Percentiles rank a stretch among this genome's conserved stretches.
phyloP scores from a whole-genome alignment of 495 filamentous ascomycete species.

The Penicillium riverlandense region DNA sequence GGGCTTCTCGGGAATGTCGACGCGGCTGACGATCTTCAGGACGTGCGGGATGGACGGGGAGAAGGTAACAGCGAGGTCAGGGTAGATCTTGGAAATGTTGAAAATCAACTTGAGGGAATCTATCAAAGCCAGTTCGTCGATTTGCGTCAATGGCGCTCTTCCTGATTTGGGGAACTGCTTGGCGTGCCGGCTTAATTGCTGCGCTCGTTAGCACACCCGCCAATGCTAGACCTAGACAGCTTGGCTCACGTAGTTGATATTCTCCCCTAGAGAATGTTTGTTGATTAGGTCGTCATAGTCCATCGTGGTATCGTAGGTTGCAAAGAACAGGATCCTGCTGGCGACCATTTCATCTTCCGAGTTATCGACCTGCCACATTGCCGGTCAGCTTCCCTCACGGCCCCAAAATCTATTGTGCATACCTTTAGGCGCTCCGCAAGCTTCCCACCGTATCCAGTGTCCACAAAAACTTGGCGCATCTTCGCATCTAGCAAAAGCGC shows the following conservation, averaged over 20 bases:
- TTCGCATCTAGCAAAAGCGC: conserved; percentile 63
- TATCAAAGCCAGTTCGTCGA: conserved; percentile 70
- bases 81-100: conserved; percentile 71
- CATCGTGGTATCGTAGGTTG: conserved; percentile 73
- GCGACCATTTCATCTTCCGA: conserved; percentile 84
- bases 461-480: conserved; percentile 73
- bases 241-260: conserved; percentile 49
- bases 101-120: conserved; percentile 88
- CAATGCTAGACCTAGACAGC: not conserved
- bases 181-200: conserved; percentile 66
- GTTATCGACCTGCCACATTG: conserved; percentile 49
- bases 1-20: conserved; percentile 47
- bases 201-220: conserved; percentile 9
- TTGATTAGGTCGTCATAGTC: conserved; percentile 64
- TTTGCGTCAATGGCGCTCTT: conserved; percentile 41
- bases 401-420: not conserved
- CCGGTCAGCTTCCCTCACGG: conserved; percentile 8
- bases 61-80: conserved; percentile 52
- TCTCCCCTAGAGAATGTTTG: conserved; percentile 60
- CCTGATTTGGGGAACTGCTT: conserved; percentile 46
- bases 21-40: conserved; percentile 59
- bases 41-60: conserved; percentile 62
- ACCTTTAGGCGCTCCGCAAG: conserved; percentile 66
- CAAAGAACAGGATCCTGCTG: conserved; percentile 75
- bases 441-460: conserved; percentile 65